Evolutionary conservation across 2,329 filamentous ascomycete genomes (phyloP).

Genomic region (Mollisia scopiformis): DNA sequence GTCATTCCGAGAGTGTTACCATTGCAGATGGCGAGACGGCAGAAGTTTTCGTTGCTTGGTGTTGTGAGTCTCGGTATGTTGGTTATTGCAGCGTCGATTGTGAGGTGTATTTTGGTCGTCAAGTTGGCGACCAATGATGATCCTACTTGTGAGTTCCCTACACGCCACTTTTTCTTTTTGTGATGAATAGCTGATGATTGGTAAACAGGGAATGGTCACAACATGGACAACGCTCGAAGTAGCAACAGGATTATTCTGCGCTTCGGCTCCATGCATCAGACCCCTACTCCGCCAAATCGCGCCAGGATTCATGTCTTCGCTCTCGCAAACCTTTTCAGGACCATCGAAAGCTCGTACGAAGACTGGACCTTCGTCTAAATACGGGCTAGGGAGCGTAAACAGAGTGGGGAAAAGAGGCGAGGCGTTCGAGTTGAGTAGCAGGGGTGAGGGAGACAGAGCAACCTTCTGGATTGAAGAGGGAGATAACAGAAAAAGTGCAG

Average conservation of each 20-base stretch:
- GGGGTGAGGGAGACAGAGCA: neutral
- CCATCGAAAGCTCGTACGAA: slow-evolving; percentile 16
- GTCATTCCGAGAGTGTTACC: slow-evolving; percentile 25
- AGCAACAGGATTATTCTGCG: neutral
- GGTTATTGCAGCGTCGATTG: slow-evolving; percentile 18
- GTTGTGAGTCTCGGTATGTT: slow-evolving; percentile 23
- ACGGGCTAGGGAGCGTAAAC: neutral
- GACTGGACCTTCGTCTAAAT: slow-evolving; percentile 17
- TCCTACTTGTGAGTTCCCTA: slow-evolving; percentile 15
- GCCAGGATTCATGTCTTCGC: neutral
- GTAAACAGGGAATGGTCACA: slow-evolving; percentile 22
- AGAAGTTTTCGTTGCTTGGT: slow-evolving; percentile 20
- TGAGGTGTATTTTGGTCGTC: slow-evolving; percentile 10
- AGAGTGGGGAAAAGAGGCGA: neutral
- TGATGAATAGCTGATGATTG: too few relatives aligned
- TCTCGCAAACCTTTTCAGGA: neutral
- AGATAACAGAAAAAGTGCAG: neutral
- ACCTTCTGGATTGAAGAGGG: neutral
- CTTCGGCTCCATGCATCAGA: neutral
- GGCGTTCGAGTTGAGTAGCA: neutral
- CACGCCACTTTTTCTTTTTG: too few relatives aligned
- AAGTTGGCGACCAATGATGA: slow-evolving; percentile 7
- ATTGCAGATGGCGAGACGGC: slow-evolving; percentile 17
- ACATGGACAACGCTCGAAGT: neutral
- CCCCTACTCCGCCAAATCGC: neutral